Conservation (phyloP, 2,329 filamentous ascomycete genomes). For the Coniochaeta prunicola region DNA sequence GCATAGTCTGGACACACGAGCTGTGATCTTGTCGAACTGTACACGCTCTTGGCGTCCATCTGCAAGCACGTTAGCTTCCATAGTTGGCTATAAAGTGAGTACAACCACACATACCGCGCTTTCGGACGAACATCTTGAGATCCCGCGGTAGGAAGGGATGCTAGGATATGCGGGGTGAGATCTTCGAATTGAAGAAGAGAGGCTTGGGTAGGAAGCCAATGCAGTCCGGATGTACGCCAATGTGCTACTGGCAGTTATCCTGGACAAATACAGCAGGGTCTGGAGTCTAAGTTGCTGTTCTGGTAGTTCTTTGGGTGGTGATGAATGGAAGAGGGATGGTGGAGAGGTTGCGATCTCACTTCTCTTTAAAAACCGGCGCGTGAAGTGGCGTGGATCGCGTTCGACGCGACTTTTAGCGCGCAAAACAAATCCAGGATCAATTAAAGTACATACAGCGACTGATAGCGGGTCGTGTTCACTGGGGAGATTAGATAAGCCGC, state of each 20-base stretch:
- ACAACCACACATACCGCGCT: conserved; percentile 44
- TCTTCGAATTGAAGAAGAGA: neutral
- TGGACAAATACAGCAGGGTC: conserved; percentile 5
- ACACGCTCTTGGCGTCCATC: conserved; percentile 99
- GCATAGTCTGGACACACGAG: conserved; percentile 93
- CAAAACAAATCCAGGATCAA: neutral
- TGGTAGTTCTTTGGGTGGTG: neutral
- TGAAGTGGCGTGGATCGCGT: conserved; percentile 1
- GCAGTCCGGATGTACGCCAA: neutral
- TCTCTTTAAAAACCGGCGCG: neutral
- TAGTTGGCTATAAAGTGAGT: neutral
- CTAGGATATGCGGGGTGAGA: conserved; percentile 2
- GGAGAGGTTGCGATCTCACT: neutral
- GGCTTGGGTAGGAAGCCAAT: neutral
- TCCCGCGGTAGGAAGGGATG: neutral
- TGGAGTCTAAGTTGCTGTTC: neutral
- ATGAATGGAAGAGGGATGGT: neutral
- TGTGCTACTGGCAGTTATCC: neutral
- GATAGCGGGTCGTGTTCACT: neutral
- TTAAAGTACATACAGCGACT: neutral
- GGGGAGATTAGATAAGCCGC: neutral
- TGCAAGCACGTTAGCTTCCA: conserved; percentile 31
- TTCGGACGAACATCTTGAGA: conserved; percentile 52
- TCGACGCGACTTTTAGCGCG: neutral
- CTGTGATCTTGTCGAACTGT: conserved; percentile 99